Conservation (phyloP, 495 filamentous ascomycete genomes). For the Penicillium dipodomyicola region DNA sequence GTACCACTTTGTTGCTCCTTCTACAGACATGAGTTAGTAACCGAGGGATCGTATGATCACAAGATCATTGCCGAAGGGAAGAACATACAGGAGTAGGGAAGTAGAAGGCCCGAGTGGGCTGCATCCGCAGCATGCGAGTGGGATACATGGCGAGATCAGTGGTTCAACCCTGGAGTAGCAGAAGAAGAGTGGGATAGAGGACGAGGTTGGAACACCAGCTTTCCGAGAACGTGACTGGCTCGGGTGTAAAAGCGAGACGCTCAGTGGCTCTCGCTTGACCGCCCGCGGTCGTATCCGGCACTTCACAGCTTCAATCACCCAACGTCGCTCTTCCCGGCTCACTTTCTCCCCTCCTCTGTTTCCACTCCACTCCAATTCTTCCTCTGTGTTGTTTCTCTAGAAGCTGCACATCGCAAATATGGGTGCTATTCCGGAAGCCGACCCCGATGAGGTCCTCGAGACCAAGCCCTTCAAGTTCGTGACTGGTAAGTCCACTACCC, state of each 20-base stretch:
- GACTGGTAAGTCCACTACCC: constrained; percentile 70
- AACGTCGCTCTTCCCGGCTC: constrained; percentile 27
- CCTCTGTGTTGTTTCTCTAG: constrained; percentile 21
- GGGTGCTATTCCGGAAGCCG: constrained; percentile 66
- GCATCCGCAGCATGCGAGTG: constrained; percentile 57
- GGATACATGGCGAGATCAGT: constrained; percentile 59
- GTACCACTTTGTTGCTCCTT: constrained; percentile 83
- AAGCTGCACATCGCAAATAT: constrained; percentile 42
- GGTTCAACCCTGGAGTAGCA: constrained; percentile 14
- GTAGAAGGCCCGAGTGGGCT: constrained; percentile 62
- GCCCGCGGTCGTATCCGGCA: constrained; percentile 44
- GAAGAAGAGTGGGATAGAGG: constrained; percentile 26
- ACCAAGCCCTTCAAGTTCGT: constrained; percentile 99
- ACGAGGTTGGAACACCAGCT: constrained; percentile 27
- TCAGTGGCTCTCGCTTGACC: constrained; percentile 49
- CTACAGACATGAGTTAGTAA: constrained; percentile 50
- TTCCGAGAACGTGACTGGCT: constrained; percentile 34
- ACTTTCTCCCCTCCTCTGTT: constrained; percentile 21
- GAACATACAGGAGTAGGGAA: constrained; percentile 75
- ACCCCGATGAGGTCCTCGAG: constrained; percentile 78
- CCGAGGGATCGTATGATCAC: constrained; percentile 30
- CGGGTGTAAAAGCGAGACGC: constrained; percentile 41
- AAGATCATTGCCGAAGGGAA: constrained; percentile 1
- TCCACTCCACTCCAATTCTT: constrained; percentile 20
- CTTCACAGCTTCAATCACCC: constrained; percentile 43